phyloP scores from a whole-genome alignment of 306 rosid genomes.

The Malus sylvestris region DNA sequence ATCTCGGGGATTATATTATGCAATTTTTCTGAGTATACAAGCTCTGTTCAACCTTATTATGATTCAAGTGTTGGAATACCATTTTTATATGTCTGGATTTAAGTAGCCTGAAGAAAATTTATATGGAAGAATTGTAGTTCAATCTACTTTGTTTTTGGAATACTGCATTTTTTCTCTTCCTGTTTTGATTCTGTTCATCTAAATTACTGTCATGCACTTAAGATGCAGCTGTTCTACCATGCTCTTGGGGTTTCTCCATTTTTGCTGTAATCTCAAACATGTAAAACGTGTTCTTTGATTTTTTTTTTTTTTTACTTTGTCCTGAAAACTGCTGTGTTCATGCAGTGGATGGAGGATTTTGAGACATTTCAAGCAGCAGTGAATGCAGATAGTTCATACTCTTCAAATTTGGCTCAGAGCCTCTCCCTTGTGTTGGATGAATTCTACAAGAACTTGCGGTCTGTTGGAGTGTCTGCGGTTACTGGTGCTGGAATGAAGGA shows the following conservation, averaged over 20 bases:
- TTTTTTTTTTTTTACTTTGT: neutral
- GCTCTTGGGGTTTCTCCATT: neutral
- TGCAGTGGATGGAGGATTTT: constrained; percentile 90
- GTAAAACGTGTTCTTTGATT: no score
- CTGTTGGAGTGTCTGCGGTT: constrained; percentile 84
- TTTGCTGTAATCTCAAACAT: neutral
- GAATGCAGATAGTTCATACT: constrained; percentile 50
- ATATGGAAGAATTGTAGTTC: neutral
- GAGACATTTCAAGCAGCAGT: constrained; percentile 73
- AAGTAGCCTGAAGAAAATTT: neutral
- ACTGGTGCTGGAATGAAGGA: constrained; percentile 66
- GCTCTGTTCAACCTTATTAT: neutral
- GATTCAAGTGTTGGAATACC: neutral
- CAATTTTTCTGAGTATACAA: neutral
- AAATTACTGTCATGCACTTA: no score
- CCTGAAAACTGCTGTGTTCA: constrained; percentile 11
- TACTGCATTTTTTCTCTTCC: neutral
- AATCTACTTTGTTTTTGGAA: neutral
- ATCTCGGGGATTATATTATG: neutral
- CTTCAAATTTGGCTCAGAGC: constrained; percentile 59
- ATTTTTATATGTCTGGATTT: neutral
- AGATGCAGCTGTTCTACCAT: no score
- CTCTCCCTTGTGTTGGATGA: constrained; percentile 76
- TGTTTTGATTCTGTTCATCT: neutral
- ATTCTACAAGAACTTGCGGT: constrained; percentile 69